These are phyloP conservation scores for Harringtonia lauricola DNA, from an alignment of 2,329 filamentous ascomycete species.

Conservation along the genomic window DNA sequence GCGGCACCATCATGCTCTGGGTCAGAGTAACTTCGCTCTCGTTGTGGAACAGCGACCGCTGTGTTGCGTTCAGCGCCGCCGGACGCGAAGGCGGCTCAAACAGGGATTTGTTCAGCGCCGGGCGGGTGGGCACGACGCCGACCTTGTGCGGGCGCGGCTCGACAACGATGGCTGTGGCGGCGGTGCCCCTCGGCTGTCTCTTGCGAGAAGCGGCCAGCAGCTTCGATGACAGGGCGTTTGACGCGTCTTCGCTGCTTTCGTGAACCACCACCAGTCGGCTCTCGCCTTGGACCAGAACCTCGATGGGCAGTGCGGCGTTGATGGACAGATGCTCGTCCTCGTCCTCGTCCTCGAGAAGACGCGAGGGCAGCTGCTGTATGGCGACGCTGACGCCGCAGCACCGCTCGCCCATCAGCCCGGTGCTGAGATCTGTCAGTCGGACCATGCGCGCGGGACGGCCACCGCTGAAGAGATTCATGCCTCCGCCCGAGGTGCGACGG, in stretches of 20 bases:
- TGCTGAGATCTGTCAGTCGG: constrained; percentile 39
- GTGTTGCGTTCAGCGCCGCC: background rate
- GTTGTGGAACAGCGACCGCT: background rate
- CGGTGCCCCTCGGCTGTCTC: constrained; percentile 23
- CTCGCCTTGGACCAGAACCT: constrained; percentile 44
- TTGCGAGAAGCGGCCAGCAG: constrained; percentile 24
- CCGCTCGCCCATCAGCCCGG: constrained; percentile 44
- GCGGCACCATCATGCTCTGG: constrained; percentile 14
- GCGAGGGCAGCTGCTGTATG: constrained; percentile 18
- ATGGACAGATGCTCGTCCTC: constrained; percentile 16
- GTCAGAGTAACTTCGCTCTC: constrained; percentile 16
- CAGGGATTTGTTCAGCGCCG: constrained; percentile 3
- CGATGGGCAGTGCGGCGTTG: constrained; percentile 28
- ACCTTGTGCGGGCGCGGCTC: constrained; percentile 33
- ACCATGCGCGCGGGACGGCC: constrained; percentile 44
- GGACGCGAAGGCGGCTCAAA: constrained; percentile 4
- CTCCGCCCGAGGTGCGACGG: constrained; percentile 36
- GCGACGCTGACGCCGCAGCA: constrained; percentile 41
- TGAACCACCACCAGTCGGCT: constrained; percentile 42
- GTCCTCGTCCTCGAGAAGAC: constrained; percentile 9
- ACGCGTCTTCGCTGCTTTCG: constrained; percentile 30
- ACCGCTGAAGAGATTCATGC: constrained; percentile 44
- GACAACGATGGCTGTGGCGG: constrained; percentile 42
- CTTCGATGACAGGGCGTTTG: constrained; percentile 14
- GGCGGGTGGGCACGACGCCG: constrained; percentile 34